Conservation (phyloP, 2,329 filamentous ascomycete species). For the Emergomyces africanus region DNA sequence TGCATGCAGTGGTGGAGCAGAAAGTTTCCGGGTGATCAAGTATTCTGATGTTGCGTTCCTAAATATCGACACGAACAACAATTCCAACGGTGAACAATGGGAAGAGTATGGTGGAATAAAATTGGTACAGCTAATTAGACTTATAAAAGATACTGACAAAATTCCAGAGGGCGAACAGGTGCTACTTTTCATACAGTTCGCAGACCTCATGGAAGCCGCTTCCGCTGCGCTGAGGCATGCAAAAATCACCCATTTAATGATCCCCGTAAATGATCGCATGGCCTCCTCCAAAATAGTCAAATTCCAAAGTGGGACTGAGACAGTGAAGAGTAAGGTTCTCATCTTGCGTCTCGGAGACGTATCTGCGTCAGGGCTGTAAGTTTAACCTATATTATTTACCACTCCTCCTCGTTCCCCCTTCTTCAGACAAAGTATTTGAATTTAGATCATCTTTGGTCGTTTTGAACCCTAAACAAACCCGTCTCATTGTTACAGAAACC, state of each 20-base stretch:
- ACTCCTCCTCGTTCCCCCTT: neutral
- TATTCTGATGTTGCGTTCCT: conserved; percentile 5
- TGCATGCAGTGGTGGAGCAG: conserved; percentile 30
- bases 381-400: conserved; percentile 11
- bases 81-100: conserved; percentile 8
- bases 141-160: conserved; percentile 25
- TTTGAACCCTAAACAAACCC: neutral
- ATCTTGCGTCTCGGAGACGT: conserved; percentile 45
- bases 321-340: conserved; percentile 35
- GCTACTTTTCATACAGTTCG: conserved; percentile 44
- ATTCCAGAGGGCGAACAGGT: conserved; percentile 37
- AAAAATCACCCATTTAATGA: conserved; percentile 22
- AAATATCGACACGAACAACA: neutral
- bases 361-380: conserved; percentile 48
- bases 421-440: neutral
- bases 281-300: conserved; percentile 24
- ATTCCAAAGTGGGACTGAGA: conserved; percentile 29
- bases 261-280: conserved; percentile 21
- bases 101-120: conserved; percentile 33
- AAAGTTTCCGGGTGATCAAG: conserved; percentile 29
- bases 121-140: conserved; percentile 31
- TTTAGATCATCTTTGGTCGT: neutral
- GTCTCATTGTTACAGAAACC: conserved; percentile 34
- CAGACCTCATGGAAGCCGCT: conserved; percentile 30
- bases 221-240: conserved; percentile 18